Base-by-base conservation (phyloP, 2,329 filamentous ascomycete genomes). In the Beauveria bassiana region DNA sequence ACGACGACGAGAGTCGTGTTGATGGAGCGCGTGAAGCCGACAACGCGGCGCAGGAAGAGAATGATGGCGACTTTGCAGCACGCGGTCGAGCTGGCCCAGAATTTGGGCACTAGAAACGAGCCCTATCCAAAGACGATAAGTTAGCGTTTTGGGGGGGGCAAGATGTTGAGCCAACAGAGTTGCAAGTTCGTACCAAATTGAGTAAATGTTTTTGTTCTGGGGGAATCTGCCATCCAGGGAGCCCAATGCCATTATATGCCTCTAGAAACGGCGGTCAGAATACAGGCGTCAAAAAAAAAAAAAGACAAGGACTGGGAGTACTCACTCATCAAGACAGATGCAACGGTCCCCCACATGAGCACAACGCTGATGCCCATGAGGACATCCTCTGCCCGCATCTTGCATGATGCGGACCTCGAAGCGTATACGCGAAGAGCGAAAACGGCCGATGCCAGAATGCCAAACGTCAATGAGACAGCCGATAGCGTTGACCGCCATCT, bases 291-390 rank as follows among this genome's bases (percentile, higher is more conserved):
- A 22, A 22, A 2, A 22, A 22, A 22, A 26, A 5, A 2, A 38
- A 20, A 31, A 18, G 22, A 31, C 26, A 16, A 20, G 14, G 4
- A 3, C 34, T 24, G 34, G n/a, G 28, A 5, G 7, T 3, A 62
- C 61, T 49, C 28, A 62, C 61, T 62, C 46, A 58, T 28, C 12
- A 62, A 38, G 2, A 51, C 61, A 18, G 54, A 56, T 2, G 54
- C 61, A 20, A 59, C 49, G 12, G 54, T 62, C 28, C 61, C 61
- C 61, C 61, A 62, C 61, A 62, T 62, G 14, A 62, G 54, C 40
- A 58, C 31, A n/a, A 62, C 61, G 34, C 53, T n/a, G 46, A 54
- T 31, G 31, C 47, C 54, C 61, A 62, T 62, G 28, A 62, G 26
- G 5, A 59, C 26, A 43, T 62, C 61, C 43, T 62, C 61, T 12